Percentiles rank a stretch among this genome's conserved stretches.
These are phyloP conservation scores for Scheffersomyces amazonensis DNA, from an alignment of 805 yeast genomes.

Conservation along the genomic window DNA sequence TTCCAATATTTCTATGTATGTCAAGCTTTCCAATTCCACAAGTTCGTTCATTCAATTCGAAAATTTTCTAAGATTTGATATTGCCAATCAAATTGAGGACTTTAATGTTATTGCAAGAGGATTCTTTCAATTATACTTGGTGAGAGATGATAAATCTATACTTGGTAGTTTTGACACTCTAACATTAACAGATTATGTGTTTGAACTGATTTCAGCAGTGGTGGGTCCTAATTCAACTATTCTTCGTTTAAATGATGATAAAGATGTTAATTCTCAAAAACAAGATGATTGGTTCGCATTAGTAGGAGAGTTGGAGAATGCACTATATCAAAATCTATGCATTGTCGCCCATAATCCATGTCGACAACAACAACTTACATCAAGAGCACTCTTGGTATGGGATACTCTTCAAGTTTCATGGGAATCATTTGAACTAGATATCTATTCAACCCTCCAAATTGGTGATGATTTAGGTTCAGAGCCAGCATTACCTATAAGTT, in stretches of 20 bases:
- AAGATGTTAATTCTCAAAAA: constrained; percentile 5
- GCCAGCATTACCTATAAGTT: constrained; percentile 63
- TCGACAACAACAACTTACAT: constrained; percentile 73
- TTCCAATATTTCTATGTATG: constrained; percentile 14
- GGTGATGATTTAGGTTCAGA: constrained; percentile 37
- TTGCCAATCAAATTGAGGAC: constrained; percentile 18
- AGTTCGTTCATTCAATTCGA: constrained; percentile 21
- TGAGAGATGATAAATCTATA: constrained; percentile 60
- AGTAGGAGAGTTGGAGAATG: constrained; percentile 46
- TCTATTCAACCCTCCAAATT: constrained; percentile 31
- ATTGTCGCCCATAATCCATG: constrained; percentile 59
- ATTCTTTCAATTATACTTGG: constrained; percentile 55
- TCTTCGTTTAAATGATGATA: no score
- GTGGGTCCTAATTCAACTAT: constrained; percentile 29
- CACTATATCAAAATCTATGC: constrained; percentile 30
- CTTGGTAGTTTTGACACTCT: constrained; percentile 45
- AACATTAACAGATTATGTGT: constrained; percentile 18
- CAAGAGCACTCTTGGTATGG: constrained; percentile 57
- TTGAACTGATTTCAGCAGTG: constrained; percentile 42
- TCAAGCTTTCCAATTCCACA: constrained; percentile 15
- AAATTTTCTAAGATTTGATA: constrained; percentile 23
- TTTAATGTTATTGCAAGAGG: constrained; percentile 58
- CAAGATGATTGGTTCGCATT: constrained; percentile 15
- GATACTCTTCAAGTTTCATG: constrained; percentile 78
- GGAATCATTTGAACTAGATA: constrained; percentile 58